These are phyloP conservation scores for Hymenoscyphus repandus DNA, from an alignment of 2,329 filamentous ascomycete genomes.

Conservation along the genomic window DNA sequence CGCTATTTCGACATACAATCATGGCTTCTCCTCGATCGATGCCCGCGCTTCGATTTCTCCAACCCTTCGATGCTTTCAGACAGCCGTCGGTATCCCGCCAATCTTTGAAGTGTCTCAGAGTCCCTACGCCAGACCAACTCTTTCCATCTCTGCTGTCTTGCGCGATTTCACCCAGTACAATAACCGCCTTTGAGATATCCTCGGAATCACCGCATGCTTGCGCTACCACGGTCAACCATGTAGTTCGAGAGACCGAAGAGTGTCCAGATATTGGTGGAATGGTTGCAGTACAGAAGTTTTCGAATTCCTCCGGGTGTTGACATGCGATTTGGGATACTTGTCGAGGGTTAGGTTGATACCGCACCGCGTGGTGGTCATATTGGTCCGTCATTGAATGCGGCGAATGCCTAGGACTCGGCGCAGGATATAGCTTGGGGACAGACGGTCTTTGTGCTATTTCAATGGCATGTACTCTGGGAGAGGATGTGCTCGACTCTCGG, in stretches of 20 bases:
- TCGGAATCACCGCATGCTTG: slow-evolving; percentile 2
- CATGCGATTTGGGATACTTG: not conserved
- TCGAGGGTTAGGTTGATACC: not conserved
- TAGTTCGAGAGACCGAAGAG: not conserved
- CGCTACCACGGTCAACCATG: not conserved
- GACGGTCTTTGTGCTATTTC: not conserved
- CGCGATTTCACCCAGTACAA: not conserved
- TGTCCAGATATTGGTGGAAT: not conserved
- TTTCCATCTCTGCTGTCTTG: not conserved
- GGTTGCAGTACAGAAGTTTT: slow-evolving; percentile 4
- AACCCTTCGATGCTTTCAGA: slow-evolving; percentile 2
- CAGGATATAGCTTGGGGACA: slow-evolving; percentile 5
- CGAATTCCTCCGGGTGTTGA: not conserved
- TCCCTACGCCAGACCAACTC: not conserved
- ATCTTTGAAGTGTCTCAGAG: slow-evolving; percentile 2
- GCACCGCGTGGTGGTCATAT: not conserved
- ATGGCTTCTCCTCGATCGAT: not conserved
- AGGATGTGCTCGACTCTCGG: not conserved
- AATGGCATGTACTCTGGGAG: not conserved
- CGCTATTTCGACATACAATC: not conserved
- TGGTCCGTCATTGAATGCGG: slow-evolving; percentile 1
- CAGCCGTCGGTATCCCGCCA: slow-evolving; percentile 1
- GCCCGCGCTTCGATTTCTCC: not conserved
- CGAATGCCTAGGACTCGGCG: not conserved
- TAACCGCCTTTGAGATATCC: slow-evolving; percentile 2